Evolutionary conservation across 768 basidiomycete species (phyloP), one percentile per base, ranked within the genome.

Genomic region (Crucibulum laeve): DNA sequence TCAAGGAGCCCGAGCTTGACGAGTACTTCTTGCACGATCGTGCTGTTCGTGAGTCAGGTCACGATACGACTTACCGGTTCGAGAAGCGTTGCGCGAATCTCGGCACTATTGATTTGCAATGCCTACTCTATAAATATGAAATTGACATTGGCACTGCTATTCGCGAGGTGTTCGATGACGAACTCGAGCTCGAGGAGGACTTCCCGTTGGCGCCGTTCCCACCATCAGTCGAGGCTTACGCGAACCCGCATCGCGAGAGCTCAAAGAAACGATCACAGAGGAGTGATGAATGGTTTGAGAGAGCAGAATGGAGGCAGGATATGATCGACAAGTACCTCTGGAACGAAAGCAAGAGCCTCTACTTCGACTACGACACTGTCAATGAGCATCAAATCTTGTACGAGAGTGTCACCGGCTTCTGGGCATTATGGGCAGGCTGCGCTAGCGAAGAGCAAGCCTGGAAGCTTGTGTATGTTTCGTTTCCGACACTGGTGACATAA

Each of bases 11-110:
- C 4, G 79, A 68, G 43, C 78, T 99, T 3, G 95, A 99, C 64
- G 95, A 94, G 56, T 99, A 97, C 71, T 97, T 99, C 74, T 62
- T 95, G 48, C 95, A 96, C 63, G 95, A 97, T 60, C 91, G 95
- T 46, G 80, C 92, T 7, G 94, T 99, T 23, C 87, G 95, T 41
- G 95, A 99, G 70, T 91, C 88, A 5, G 93, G 95, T 28, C 93
- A 95, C 62, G 93, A 95, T 62, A 95, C 93, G 40, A 90, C 91
- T 3, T 99, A 99, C 64, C 82, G 95, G 11, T 91, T 99, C 61
- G 95, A 99, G 73, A 93, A 94, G 69, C 87, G 91, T 14, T 97
- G 93, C 57, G 95, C 93, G 15, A 95, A 97, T 67, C 80, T 99
- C 32, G 95, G 85, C 4, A 99, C 95, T 5, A 88, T 98, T 59